Evolutionary conservation across 345 rosid species (phyloP), one percentile per base, ranked within the genome.

Genomic region (Camelina laxa): DNA sequence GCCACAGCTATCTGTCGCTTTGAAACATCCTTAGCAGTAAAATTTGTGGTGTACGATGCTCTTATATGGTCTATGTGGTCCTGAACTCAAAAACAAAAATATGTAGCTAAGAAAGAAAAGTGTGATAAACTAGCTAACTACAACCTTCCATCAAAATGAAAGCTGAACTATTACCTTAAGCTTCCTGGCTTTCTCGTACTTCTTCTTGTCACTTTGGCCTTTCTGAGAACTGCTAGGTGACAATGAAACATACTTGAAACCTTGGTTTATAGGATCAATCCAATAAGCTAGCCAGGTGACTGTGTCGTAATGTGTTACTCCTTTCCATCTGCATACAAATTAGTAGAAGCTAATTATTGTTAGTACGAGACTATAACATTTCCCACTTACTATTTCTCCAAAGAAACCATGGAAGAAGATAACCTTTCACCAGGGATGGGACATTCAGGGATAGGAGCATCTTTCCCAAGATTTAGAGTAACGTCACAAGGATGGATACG

Each of bases 241-340:
- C 80, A 91, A 85, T 82, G 80, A 79, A 48, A 91, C 95, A 7
- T 94, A 85, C 62, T 94, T 94, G 87, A 83, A 82, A 67, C 79
- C 79, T 80, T 82, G 90, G 72, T 84, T 84, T 62, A 94, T 87
- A 45, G 97, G 98, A 84, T 94, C 91, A 59, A 77, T 85, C 98
- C 98, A 94, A 75, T 83, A 84, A 38, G 98, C 98, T 75, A 94
- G 70, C 91, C 96, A 94, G 1, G 90, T 87, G 60, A 91, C 91
- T 14, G 95, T 94, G 60, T 91, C 85, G 62, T 94, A 96, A 68
- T 91, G 97, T 82, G 85, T 94, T 62, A 94, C 68, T 72, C 90
- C 98, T 79, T 91, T 91, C 98, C 98, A 94, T 42, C 98, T 94
- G 89, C 74, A n/a, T n/a, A n/a, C n/a, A 87, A 86, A 62, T 6